Evolutionary conservation across 148 eudicot species (phyloP).

Genomic region (Talinum fruticosum): DNA sequence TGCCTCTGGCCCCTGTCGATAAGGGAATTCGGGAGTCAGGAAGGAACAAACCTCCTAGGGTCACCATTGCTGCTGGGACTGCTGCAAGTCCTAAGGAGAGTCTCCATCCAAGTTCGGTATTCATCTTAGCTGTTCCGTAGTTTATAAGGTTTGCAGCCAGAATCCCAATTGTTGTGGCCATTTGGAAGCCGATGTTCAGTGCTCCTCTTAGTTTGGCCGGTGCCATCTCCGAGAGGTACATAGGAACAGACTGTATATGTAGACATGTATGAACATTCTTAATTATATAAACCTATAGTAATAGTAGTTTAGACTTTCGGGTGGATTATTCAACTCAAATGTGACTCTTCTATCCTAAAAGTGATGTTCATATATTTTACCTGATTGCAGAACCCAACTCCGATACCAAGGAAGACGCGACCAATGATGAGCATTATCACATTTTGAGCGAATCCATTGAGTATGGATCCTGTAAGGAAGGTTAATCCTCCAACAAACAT

Average conservation of each 20-base stretch:
- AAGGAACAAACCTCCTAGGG: conserved; percentile 25
- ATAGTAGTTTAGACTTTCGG: no score
- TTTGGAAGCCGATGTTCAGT: conserved; percentile 37
- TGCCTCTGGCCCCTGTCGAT: conserved; percentile 30
- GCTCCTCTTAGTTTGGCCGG: conserved; percentile 39
- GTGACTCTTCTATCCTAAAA: no score
- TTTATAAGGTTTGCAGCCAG: conserved; percentile 32
- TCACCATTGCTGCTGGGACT: conserved; percentile 29
- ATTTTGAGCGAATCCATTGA: conserved; percentile 36
- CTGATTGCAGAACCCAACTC: conserved; percentile 42
- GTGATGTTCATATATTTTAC: conserved; percentile 7
- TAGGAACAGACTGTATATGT: conserved; percentile 26
- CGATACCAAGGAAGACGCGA: conserved; percentile 36
- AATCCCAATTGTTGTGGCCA: conserved; percentile 39
- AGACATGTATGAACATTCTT: no score
- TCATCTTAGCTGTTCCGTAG: conserved; percentile 22
- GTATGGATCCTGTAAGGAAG: conserved; percentile 28
- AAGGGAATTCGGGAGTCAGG: conserved; percentile 37
- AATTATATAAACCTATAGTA: no score
- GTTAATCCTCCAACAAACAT: conserved; percentile 35
- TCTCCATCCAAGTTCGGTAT: conserved; percentile 31
- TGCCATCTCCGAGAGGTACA: conserved; percentile 37
- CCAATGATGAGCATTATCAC: conserved; percentile 33
- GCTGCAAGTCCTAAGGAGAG: conserved; percentile 35
- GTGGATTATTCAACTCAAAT: no score